Evolutionary conservation across 2,329 filamentous ascomycete species (phyloP).

Genomic region (Neodidymelliopsis sp.): DNA sequence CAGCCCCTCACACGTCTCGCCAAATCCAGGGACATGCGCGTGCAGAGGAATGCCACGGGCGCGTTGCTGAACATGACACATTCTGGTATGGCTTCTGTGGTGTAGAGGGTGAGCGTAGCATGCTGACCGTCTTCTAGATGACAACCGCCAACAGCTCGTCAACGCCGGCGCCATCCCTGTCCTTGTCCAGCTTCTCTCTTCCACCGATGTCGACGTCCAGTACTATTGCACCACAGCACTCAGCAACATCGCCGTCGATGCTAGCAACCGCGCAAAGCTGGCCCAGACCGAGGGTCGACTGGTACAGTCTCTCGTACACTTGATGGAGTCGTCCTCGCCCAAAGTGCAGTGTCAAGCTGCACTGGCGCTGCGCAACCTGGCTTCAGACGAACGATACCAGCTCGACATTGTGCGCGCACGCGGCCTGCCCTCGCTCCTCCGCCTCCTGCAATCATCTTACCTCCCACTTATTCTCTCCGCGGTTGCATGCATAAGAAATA

Average conservation of each 20-base stretch:
- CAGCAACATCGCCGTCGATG: constrained; percentile 97
- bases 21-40: constrained; percentile 98
- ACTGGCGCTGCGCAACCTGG: constrained; percentile 89
- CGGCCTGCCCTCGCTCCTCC: constrained; percentile 83
- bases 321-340: constrained; percentile 92
- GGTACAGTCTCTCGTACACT: constrained; percentile 89
- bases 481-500: constrained; percentile 97
- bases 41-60: constrained; percentile 96
- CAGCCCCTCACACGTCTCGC: constrained; percentile 89
- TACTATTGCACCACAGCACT: constrained; percentile 99
- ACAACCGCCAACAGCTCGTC: constrained; percentile 96
- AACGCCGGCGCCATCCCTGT: constrained; percentile 98
- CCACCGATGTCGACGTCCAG: constrained; percentile 94
- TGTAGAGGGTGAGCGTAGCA: constrained; percentile 1
- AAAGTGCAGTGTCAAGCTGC: constrained; percentile 99
- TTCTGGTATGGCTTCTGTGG: constrained; percentile 70
- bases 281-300: constrained; percentile 89
- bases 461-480: constrained; percentile 94
- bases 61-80: constrained; percentile 99
- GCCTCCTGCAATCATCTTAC: constrained; percentile 92
- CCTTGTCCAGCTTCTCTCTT: constrained; percentile 91
- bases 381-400: constrained; percentile 98
- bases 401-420: constrained; percentile 93
- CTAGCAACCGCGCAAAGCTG: constrained; percentile 87
- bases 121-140: constrained; percentile 66